phyloP scores from a whole-genome alignment of 305 asterid species.

The Ilex paraguariensis region DNA sequence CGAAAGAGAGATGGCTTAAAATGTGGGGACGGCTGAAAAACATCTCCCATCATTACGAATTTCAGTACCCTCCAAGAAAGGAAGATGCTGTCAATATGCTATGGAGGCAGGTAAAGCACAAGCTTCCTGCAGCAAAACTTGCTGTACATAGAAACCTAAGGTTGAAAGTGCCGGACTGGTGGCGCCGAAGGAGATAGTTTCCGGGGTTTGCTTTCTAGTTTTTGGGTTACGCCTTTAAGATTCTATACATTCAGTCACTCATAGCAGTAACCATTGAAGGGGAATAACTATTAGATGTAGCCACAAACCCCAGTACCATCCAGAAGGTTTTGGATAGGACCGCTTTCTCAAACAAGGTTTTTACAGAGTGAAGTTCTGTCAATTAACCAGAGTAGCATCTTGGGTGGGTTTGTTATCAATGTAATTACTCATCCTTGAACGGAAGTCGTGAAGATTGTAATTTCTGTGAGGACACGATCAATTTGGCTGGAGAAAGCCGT shows the following conservation, averaged over 20 bases:
- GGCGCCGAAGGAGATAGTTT: constrained; percentile 37
- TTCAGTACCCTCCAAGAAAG: constrained; percentile 70
- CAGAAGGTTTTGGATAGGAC: too few species aligned
- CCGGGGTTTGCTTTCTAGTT: neutral
- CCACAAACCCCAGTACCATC: too few species aligned
- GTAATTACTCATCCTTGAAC: too few species aligned
- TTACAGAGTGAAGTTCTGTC: too few species aligned
- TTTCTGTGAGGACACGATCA: too few species aligned
- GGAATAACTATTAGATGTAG: too few species aligned
- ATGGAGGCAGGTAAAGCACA: constrained; percentile 80
- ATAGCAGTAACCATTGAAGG: neutral
- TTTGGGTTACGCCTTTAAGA: neutral
- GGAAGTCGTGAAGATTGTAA: too few species aligned
- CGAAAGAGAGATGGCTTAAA: constrained; percentile 59
- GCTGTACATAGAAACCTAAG: constrained; percentile 65
- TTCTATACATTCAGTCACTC: constrained; percentile 15
- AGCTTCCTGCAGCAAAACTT: constrained; percentile 59
- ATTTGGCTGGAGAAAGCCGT: too few species aligned
- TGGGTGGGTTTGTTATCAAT: too few species aligned
- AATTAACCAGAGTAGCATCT: too few species aligned
- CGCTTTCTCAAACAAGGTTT: too few species aligned
- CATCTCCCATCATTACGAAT: constrained; percentile 76
- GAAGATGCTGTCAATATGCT: constrained; percentile 86
- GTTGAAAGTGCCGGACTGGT: constrained; percentile 83
- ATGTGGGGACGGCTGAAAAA: constrained; percentile 70